A percentile compares a stretch with the other conserved stretches of the same genome.
Evolutionary conservation across 2,329 filamentous ascomycete genomes (phyloP).

Genomic region (Colletotrichum sp.): DNA sequence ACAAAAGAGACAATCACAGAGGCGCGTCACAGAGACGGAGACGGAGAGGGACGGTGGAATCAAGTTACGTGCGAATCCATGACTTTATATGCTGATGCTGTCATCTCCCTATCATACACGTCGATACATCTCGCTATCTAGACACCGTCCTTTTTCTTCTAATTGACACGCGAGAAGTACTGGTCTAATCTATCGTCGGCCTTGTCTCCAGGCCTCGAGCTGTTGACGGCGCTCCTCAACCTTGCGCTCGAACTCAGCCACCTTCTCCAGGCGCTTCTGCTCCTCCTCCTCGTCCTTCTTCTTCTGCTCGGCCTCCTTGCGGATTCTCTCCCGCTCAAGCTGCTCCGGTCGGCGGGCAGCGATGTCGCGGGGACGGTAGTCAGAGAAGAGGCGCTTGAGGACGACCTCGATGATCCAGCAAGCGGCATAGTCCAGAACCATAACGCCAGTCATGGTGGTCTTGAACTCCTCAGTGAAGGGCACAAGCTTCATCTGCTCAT

Average conservation of each 20-base stretch:
- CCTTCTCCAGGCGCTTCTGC: slow-evolving; percentile 55
- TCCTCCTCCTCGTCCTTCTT: slow-evolving; percentile 57
- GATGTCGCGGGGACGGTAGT: slow-evolving; percentile 93
- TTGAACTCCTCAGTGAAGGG: slow-evolving; percentile 92
- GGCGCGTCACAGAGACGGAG: neutral
- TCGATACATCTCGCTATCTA: neutral
- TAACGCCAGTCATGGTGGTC: slow-evolving; percentile 78
- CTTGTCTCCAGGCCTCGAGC: slow-evolving; percentile 51
- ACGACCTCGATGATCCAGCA: slow-evolving; percentile 89
- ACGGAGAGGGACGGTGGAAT: neutral
- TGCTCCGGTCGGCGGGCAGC: slow-evolving; percentile 87
- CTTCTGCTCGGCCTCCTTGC: slow-evolving; percentile 64
- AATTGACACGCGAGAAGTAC: neutral
- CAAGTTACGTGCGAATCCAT: neutral
- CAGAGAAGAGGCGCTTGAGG: slow-evolving; percentile 85
- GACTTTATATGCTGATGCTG: neutral
- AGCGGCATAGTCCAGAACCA: slow-evolving; percentile 85
- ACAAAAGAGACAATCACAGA: too few relatives aligned
- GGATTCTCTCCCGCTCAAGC: slow-evolving; percentile 72
- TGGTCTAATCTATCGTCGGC: slow-evolving; percentile 26
- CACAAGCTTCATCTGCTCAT: slow-evolving; percentile 89
- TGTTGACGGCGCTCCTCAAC: slow-evolving; percentile 54
- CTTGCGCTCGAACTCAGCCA: slow-evolving; percentile 64
- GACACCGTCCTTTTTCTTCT: neutral
- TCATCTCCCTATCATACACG: neutral